phyloP scores from a whole-genome alignment of 2,329 filamentous ascomycete genomes.

The Beauveria sp. region DNA sequence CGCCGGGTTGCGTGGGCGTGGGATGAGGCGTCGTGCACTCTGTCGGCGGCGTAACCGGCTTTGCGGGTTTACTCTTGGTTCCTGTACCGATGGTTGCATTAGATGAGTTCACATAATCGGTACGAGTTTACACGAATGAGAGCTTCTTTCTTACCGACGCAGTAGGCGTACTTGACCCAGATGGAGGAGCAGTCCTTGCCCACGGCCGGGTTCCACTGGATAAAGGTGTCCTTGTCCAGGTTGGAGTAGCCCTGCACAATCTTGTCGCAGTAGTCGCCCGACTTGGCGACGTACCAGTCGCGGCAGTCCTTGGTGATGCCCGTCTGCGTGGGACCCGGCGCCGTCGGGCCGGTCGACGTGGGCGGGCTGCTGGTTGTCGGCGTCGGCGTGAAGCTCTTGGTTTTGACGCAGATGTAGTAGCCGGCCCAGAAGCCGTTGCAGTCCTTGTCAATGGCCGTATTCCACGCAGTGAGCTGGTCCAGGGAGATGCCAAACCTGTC shows the following conservation, averaged over 20 bases:
- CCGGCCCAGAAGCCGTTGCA: neutral
- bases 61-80: neutral
- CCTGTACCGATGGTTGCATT: neutral
- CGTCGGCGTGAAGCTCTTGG: neutral
- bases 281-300: neutral
- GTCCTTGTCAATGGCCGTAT: constrained; percentile 2
- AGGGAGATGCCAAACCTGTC: neutral
- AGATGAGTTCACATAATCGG: no score
- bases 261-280: constrained; percentile 3
- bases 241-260: neutral
- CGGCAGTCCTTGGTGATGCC: constrained; percentile 1
- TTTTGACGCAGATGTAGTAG: constrained; percentile 1
- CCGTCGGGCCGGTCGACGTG: neutral
- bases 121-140: no score
- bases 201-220: constrained; percentile 1
- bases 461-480: constrained; percentile 8
- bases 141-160: neutral
- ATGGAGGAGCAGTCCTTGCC: constrained; percentile 2
- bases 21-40: neutral
- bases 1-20: neutral
- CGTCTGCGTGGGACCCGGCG: neutral
- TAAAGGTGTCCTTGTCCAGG: neutral
- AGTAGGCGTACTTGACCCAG: constrained; percentile 1
- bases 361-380: neutral
- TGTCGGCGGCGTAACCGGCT: neutral